Evolutionary conservation across 2,329 filamentous ascomycete genomes (phyloP).

Genomic region (Aspergillus thermomutatus): DNA sequence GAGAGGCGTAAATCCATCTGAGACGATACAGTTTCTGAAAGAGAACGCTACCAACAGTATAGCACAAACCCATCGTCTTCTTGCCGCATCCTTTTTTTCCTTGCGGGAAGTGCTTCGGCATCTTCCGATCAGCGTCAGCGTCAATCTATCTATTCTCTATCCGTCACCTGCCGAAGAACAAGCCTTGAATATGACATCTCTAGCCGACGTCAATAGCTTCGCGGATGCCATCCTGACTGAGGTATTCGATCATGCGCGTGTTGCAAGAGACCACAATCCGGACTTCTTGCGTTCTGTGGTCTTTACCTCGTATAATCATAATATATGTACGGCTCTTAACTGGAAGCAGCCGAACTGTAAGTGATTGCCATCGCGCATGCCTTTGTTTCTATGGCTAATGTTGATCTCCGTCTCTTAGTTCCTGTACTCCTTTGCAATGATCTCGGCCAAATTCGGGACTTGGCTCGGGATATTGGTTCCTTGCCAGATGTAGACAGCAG

Average conservation of each 20-base stretch:
- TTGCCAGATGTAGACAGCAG: conserved; percentile 53
- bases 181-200: conserved; percentile 65
- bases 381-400: not conserved
- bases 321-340: conserved; percentile 88
- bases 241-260: conserved; percentile 86
- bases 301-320: conserved; percentile 88
- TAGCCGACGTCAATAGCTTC: conserved; percentile 78
- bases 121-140: conserved; percentile 74
- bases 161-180: conserved; percentile 73
- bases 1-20: conserved; percentile 26
- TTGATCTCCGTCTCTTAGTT: conserved; percentile 45
- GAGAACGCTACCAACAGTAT: conserved; percentile 43
- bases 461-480: conserved; percentile 34
- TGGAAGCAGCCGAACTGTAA: conserved; percentile 98
- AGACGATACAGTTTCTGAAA: conserved; percentile 30
- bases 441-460: conserved; percentile 57
- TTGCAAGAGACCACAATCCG: conserved; percentile 62
- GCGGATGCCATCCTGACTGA: conserved; percentile 78
- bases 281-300: conserved; percentile 81
- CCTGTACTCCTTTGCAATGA: conserved; percentile 95
- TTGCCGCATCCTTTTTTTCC: conserved; percentile 74
- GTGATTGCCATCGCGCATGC: conserved; percentile 21
- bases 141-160: conserved; percentile 90
- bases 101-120: conserved; percentile 72
- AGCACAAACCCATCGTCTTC: conserved; percentile 65